A percentile compares a stretch with the other conserved stretches of the same genome.
Evolutionary conservation across 2,329 filamentous ascomycete genomes (phyloP).

Genomic region (Bipolaris zeicola): DNA sequence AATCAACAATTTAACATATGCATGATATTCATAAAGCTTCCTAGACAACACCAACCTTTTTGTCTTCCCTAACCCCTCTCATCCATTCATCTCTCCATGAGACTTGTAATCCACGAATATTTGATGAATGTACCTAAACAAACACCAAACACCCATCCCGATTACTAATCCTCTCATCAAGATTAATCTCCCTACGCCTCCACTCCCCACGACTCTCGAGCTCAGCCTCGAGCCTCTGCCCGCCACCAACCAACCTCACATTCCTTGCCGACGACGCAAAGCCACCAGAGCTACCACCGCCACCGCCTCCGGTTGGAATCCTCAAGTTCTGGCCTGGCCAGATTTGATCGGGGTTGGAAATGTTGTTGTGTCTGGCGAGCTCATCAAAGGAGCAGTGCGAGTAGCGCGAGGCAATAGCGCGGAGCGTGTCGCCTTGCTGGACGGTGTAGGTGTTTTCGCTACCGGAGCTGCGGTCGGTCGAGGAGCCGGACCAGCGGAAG

Average conservation of each 20-base stretch:
- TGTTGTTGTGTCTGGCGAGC: slow-evolving; percentile 33
- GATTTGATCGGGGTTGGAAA: slow-evolving; percentile 34
- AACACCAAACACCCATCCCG: slow-evolving; percentile 32
- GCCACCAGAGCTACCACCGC: slow-evolving; percentile 14
- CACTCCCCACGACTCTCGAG: slow-evolving; percentile 24
- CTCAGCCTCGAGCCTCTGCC: slow-evolving; percentile 32
- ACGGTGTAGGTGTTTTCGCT: slow-evolving; percentile 26
- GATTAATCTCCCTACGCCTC: slow-evolving; percentile 25
- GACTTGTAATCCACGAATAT: not conserved
- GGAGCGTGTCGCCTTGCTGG: slow-evolving; percentile 36
- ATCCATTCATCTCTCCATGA: not conserved
- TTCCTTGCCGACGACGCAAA: slow-evolving; percentile 33
- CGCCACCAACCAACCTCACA: slow-evolving; percentile 27
- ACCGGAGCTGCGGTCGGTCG: slow-evolving; percentile 12
- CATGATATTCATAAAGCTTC: too few species aligned
- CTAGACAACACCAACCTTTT: not conserved
- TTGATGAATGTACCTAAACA: slow-evolving; percentile 40
- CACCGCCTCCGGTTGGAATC: slow-evolving; percentile 26
- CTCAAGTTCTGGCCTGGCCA: slow-evolving; percentile 36
- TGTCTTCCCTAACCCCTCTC: too few species aligned
- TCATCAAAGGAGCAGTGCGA: slow-evolving; percentile 35
- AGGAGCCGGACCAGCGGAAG: slow-evolving; percentile 33
- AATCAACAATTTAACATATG: too few species aligned
- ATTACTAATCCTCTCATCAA: slow-evolving; percentile 36
- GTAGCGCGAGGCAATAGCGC: slow-evolving; percentile 31